Evolutionary conservation across 2,329 filamentous ascomycete genomes (phyloP).

Genomic region (Emergomyces pasteurianus): DNA sequence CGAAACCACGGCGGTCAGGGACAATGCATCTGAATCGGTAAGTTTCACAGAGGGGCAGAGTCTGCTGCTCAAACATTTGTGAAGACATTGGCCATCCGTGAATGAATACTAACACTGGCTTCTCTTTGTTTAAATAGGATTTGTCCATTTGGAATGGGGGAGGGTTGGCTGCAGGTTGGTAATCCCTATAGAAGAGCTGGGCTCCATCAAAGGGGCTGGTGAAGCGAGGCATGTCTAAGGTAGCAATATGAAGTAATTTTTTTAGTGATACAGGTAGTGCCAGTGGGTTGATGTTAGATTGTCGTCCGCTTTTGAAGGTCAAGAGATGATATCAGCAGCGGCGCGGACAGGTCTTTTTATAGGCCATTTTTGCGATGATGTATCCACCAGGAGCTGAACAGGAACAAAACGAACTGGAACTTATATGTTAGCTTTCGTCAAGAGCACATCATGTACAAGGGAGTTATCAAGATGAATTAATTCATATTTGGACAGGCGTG

Average conservation of each 20-base stretch:
- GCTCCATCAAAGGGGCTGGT: conserved; percentile 14
- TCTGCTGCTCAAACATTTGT: conserved; percentile 19
- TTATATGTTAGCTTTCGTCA: not conserved
- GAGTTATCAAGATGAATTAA: not conserved
- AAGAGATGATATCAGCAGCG: not conserved
- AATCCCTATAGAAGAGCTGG: conserved; percentile 15
- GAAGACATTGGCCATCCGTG: conserved; percentile 23
- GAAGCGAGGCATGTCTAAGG: conserved; percentile 14
- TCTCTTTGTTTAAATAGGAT: conserved; percentile 3
- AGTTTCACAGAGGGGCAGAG: conserved; percentile 17
- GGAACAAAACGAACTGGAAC: not conserved
- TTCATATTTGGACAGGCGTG: not conserved
- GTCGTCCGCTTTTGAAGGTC: not conserved
- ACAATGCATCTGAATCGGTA: conserved; percentile 20
- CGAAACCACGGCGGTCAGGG: conserved; percentile 20
- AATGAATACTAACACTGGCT: conserved; percentile 17
- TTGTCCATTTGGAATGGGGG: conserved; percentile 5
- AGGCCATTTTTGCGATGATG: not conserved
- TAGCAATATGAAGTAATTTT: not conserved
- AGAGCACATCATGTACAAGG: not conserved
- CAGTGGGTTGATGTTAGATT: not conserved
- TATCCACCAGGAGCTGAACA: not conserved
- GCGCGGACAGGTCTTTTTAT: not conserved
- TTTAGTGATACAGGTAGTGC: not conserved
- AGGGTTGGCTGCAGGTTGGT: conserved; percentile 13